Conservation (phyloP, 805 yeast species). For the Kodamaea nitidulidarum region DNA sequence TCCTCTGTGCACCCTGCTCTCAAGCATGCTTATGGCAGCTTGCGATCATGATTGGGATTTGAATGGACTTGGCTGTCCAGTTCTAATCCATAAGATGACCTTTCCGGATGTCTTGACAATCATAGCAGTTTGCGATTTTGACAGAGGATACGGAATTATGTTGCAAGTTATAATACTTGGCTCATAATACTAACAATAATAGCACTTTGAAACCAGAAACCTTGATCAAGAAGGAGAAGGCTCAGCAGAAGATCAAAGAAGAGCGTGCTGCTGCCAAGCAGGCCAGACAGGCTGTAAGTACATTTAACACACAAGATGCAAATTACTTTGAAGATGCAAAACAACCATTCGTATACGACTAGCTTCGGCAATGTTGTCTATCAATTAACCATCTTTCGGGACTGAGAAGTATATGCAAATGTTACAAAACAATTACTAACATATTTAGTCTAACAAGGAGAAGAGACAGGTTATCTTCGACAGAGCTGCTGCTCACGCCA, state of each 20-base stretch:
- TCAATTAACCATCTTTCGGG: slow-evolving; percentile 87
- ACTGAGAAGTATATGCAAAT: slow-evolving; percentile 42
- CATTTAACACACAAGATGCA: slow-evolving; percentile 2
- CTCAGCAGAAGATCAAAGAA: slow-evolving; percentile 71
- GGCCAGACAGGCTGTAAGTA: slow-evolving; percentile 78
- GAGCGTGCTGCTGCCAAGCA: slow-evolving; percentile 76
- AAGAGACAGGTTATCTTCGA: slow-evolving; percentile 72
- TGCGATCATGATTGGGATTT: slow-evolving; percentile 20
- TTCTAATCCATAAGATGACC: slow-evolving; percentile 21
- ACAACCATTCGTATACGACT: slow-evolving; percentile 52
- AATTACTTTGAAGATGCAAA: slow-evolving; percentile 47
- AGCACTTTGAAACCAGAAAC: slow-evolving; percentile 74
- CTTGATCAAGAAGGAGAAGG: slow-evolving; percentile 76
- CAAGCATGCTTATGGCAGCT: neutral
- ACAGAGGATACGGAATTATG: slow-evolving; percentile 11
- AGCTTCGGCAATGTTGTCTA: slow-evolving; percentile 70
- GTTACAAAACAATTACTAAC: slow-evolving; percentile 29
- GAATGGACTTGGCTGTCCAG: slow-evolving; percentile 42
- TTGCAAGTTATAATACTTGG: slow-evolving; percentile 2
- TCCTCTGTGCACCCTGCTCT: slow-evolving; percentile 33
- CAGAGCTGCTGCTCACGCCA: slow-evolving; percentile 95
- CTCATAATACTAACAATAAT: slow-evolving; percentile 21
- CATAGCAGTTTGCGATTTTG: slow-evolving; percentile 1
- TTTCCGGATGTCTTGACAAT: slow-evolving; percentile 19
- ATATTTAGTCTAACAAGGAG: slow-evolving; percentile 39